Base-by-base conservation (phyloP, 2,329 filamentous ascomycete genomes). In the Sclerotinia spermophila region DNA sequence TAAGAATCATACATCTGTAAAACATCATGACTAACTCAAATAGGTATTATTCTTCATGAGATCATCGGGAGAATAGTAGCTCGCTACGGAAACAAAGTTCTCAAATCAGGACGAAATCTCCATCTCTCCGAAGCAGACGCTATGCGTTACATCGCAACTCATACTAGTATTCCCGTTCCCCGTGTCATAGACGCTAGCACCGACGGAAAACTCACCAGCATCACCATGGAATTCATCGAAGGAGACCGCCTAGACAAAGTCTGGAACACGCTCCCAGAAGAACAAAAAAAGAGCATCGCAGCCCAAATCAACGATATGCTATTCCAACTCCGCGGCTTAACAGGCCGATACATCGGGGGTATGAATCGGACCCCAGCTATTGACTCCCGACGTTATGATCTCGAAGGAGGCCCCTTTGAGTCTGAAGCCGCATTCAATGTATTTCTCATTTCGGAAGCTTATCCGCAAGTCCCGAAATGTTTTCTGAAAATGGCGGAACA, bases 111-210 rank as follows among this genome's bases (percentile, higher is more conserved):
- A 11, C 60, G 67, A 30, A 42, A 67, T 44, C 45, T 71, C 38
- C 42, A 79, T 56, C 76, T 83, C 11, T 75, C 79, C 10, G 81
- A 84, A 76, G 82, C 79, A 40, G 75, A 76, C 53, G 76, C 82
- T 3, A 82, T 85, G 78, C 73, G 78, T 35, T 83, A 81, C 64
- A 72, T 85, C 61, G 77, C 79, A 7, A 61, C 77, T 21, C 77
- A 83, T 65, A 85, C 83, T 6, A 78, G 77, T 2, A 79, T 86
- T 33, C 83, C 83, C 5, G 81, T 85, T 0, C 84, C 84, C 3
- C 79, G 80, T 15, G 78, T 85, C 1, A 78, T 83, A 72, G 51
- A 71, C n/a, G 59, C 45, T 15, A 51, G 27, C n/a, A 71, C 27
- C 33, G 65, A 68, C 5, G 59, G 66, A 24, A 48, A 42, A 56